Evolutionary conservation across 805 yeast species (phyloP).

Genomic region (Metschnikowia continentalis): DNA sequence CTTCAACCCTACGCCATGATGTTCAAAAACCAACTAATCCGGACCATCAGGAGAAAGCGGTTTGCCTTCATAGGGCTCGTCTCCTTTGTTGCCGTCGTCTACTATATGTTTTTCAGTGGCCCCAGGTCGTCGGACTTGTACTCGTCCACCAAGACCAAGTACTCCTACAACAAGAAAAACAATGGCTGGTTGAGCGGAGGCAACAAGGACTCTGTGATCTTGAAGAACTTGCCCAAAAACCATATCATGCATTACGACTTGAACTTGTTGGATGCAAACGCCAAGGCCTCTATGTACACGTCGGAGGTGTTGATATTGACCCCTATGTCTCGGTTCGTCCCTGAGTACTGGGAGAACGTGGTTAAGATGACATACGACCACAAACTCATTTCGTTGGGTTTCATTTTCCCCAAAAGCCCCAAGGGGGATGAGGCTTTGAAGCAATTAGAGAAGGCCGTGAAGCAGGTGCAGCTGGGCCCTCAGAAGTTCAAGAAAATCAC

Average conservation of each 20-base stretch:
- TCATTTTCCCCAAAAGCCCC: constrained; percentile 77
- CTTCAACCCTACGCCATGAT: constrained; percentile 14
- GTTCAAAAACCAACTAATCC: constrained; percentile 22
- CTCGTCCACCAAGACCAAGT: constrained; percentile 27
- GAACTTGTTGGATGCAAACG: constrained; percentile 69
- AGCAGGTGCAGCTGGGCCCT: constrained; percentile 60
- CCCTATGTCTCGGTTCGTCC: constrained; percentile 84
- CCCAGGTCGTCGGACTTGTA: constrained; percentile 8
- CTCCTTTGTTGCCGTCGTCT: constrained; percentile 38
- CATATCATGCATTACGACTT: constrained; percentile 82
- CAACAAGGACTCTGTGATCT: constrained; percentile 50
- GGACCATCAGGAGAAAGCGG: constrained; percentile 62
- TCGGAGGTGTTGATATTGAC: constrained; percentile 85
- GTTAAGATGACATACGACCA: constrained; percentile 76
- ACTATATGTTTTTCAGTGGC: constrained; percentile 31
- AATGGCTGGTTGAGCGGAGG: constrained; percentile 45
- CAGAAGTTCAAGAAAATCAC: constrained; percentile 78
- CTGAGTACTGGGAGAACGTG: constrained; percentile 85
- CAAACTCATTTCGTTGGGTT: constrained; percentile 80
- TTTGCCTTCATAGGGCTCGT: constrained; percentile 45
- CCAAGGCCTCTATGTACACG: constrained; percentile 66
- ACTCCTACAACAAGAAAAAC: constrained; percentile 42
- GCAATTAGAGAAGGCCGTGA: constrained; percentile 70
- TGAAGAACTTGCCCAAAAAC: constrained; percentile 61
- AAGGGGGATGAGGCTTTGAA: constrained; percentile 81